Conservation (phyloP, 129 eudicot species). For the Sambucus nigra region DNA sequence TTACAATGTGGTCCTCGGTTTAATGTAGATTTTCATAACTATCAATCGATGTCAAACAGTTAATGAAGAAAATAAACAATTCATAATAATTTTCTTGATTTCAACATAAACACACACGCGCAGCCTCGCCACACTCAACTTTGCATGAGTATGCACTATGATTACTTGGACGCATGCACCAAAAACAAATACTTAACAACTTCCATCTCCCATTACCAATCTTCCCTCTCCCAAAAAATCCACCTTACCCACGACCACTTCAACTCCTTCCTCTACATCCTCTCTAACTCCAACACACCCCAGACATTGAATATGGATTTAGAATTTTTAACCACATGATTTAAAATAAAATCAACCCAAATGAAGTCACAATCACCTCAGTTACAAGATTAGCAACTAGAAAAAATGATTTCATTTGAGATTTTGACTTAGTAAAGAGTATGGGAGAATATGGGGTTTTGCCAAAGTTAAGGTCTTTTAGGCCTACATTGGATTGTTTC, state of each 20-base stretch:
- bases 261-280: constrained; percentile 64
- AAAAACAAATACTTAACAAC: constrained; percentile 35
- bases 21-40: too few species aligned
- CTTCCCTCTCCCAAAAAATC: constrained; percentile 36
- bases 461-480: constrained; percentile 56
- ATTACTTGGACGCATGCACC: constrained; percentile 55
- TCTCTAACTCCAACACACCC: constrained; percentile 32
- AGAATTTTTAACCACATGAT: constrained; percentile 37
- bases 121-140: too few species aligned
- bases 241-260: constrained; percentile 44
- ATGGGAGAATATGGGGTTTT: constrained; percentile 19
- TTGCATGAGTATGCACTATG: too few species aligned
- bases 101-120: too few species aligned
- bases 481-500: constrained; percentile 50
- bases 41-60: too few species aligned
- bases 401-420: constrained; percentile 37
- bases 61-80: too few species aligned
- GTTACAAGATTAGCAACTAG: constrained; percentile 55
- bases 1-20: too few species aligned
- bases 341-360: constrained; percentile 32
- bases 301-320: constrained; percentile 51
- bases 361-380: constrained; percentile 57
- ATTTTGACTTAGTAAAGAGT: constrained; percentile 47
- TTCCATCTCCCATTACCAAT: constrained; percentile 51
- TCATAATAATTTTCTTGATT: too few species aligned